These are phyloP conservation scores for Cucurbita pepo DNA, from an alignment of 306 rosid species.

Conservation along the genomic window DNA sequence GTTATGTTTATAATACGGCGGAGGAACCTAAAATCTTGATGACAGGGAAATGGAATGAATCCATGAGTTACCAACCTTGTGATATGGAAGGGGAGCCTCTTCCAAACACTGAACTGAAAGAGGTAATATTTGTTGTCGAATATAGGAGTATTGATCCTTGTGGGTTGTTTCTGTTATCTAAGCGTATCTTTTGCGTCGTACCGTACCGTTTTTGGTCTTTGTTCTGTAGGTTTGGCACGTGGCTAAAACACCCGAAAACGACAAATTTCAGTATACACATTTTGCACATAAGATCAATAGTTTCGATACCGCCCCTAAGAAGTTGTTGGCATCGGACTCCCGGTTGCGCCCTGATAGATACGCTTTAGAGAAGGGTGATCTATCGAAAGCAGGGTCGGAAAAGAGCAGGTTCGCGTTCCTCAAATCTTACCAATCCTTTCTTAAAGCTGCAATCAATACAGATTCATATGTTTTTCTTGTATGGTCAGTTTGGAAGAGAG, in stretches of 20 bases:
- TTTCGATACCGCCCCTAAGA: conserved; percentile 65
- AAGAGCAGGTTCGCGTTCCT: conserved; percentile 44
- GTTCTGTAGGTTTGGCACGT: conserved; percentile 72
- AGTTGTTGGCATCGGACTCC: conserved; percentile 75
- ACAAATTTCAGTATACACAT: conserved; percentile 69
- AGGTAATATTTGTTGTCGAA: conserved; percentile 27
- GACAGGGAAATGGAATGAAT: conserved; percentile 90
- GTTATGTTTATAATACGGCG: conserved; percentile 56
- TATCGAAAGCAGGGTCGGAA: conserved; percentile 74
- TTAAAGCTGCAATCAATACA: neutral
- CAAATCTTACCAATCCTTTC: neutral
- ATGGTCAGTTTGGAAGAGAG: conserved; percentile 55
- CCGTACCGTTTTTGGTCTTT: neutral
- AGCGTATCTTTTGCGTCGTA: neutral
- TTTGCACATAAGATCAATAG: conserved; percentile 86
- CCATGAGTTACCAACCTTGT: conserved; percentile 72
- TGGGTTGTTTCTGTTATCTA: neutral
- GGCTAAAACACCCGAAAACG: conserved; percentile 56
- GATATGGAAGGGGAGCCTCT: conserved; percentile 89
- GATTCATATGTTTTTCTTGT: neutral
- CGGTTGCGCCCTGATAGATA: conserved; percentile 87
- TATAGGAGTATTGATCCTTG: neutral
- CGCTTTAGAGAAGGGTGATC: conserved; percentile 77
- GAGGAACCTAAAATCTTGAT: conserved; percentile 86
- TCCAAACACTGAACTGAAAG: conserved; percentile 64